These are phyloP conservation scores for Bisporella sp. DNA, from an alignment of 2,329 filamentous ascomycete species.

Conservation along the genomic window DNA sequence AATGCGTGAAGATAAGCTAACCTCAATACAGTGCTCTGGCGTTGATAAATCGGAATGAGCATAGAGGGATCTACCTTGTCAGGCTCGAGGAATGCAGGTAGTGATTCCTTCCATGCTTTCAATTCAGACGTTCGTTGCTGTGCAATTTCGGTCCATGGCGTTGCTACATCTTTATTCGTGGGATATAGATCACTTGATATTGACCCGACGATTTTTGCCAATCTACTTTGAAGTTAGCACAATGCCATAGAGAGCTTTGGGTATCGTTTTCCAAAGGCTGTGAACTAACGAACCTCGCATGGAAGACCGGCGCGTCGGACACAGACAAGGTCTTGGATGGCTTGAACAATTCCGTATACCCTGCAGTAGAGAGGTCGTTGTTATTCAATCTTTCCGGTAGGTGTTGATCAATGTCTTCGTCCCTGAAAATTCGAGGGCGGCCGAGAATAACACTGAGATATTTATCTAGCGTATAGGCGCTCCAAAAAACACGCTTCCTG, in stretches of 20 bases:
- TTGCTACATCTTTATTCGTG: too few relatives aligned
- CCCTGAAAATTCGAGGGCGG: conserved; percentile 51
- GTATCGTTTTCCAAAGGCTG: neutral
- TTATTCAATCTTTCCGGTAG: conserved; percentile 32
- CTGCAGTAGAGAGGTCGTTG: too few relatives aligned
- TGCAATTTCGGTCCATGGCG: too few relatives aligned
- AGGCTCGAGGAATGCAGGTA: conserved; percentile 36
- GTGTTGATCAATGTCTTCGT: conserved; percentile 57
- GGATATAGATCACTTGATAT: too few relatives aligned
- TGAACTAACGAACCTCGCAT: too few relatives aligned
- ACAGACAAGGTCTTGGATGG: too few relatives aligned
- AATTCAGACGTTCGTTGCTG: too few relatives aligned
- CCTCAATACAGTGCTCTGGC: conserved; percentile 31
- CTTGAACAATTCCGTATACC: too few relatives aligned
- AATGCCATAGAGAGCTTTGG: conserved; percentile 38
- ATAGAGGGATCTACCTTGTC: conserved; percentile 35
- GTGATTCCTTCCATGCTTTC: neutral
- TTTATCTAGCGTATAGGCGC: conserved; percentile 54
- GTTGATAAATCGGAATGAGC: conserved; percentile 41
- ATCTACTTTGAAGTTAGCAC: conserved; percentile 20
- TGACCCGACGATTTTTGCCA: conserved; percentile 9
- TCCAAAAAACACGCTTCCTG: conserved; percentile 54
- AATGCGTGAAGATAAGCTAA: conserved; percentile 30
- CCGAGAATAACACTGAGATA: conserved; percentile 59
- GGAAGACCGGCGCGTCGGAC: too few relatives aligned